Percentiles rank a stretch among this genome's conserved stretches.
These are phyloP conservation scores for Boletus reticuloceps DNA, from an alignment of 768 basidiomycete species.

Conservation along the genomic window DNA sequence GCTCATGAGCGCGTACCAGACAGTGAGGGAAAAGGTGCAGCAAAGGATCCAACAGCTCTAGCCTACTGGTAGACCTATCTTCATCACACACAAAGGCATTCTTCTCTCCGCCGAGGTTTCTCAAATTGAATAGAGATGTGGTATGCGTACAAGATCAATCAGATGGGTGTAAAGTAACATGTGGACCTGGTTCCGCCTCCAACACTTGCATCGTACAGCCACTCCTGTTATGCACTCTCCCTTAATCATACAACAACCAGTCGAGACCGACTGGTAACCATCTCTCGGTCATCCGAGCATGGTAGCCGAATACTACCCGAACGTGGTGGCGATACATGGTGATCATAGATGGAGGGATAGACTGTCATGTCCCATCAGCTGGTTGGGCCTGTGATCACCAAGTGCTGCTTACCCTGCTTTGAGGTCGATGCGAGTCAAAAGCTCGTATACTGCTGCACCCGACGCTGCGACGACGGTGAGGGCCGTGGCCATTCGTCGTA, in stretches of 20 bases:
- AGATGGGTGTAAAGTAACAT: conserved; percentile 8
- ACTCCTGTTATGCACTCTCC: neutral
- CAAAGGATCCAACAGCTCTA: conserved; percentile 79
- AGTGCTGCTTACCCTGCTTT: conserved; percentile 17
- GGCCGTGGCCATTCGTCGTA: conserved; percentile 26
- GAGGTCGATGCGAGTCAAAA: conserved; percentile 16
- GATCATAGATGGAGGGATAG: conserved; percentile 14
- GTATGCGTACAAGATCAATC: neutral
- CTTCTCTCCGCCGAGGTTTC: neutral
- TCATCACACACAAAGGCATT: too few species aligned
- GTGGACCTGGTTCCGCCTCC: neutral
- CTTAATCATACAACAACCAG: conserved; percentile 17
- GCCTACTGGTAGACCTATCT: conserved; percentile 14
- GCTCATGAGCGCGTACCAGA: conserved; percentile 88
- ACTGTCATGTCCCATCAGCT: conserved; percentile 6
- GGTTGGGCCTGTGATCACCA: neutral
- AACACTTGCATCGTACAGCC: conserved; percentile 5
- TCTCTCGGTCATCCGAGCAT: neutral
- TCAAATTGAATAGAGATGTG: neutral
- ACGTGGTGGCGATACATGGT: neutral
- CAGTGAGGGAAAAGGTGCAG: conserved; percentile 81
- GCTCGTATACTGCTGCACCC: conserved; percentile 30
- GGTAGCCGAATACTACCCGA: neutral
- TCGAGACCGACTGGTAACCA: neutral
- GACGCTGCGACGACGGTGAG: conserved; percentile 33